Evolutionary conservation across 2,329 filamentous ascomycete species (phyloP), one percentile per base, ranked within the genome.

Genomic region (Fusarium liriodendri): DNA sequence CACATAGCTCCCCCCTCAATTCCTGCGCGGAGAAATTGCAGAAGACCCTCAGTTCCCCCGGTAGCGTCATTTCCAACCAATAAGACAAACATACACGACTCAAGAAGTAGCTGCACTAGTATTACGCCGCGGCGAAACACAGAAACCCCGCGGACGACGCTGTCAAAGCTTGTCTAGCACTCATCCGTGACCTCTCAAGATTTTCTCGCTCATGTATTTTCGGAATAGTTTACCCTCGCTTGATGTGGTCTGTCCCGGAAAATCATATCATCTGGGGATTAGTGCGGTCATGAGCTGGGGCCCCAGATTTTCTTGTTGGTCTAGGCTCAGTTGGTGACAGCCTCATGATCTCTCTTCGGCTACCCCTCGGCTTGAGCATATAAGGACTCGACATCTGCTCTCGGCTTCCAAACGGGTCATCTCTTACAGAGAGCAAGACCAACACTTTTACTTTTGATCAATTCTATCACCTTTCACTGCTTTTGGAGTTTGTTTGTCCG

Each of bases 11-110:
- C 20, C 54, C 54, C 33, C 54, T 18, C 20, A 58, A 13, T 32
- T 58, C 32, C 22, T 58, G 54, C 54, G 54, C 54, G 54, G 54
- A 58, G 54, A 58, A 58, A 58, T 37, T n/a, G n/a, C n/a, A n/a
- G n/a, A n/a, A n/a, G 32, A 58, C 13, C n/a, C 54, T 4, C 20
- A 58, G 7, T 58, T 58, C 20, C n/a, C 20, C 54, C 54, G 33
- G 16, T 14, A 35, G 54, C 32, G 20, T 38, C 8, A 8, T 2
- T 37, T 32, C 22, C 0, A 13, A 11, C 33, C 54, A 58, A 58
- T 38, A 6, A 58, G 22, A n/a, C 5, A 16, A 18, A 7, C 5
- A 3, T 8, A 0, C 13, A 33, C 52, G 52, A 32, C 22, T 27
- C 20, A 22, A 5, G 20, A 22, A 18, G 14, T 20, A 5, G 38